Conservation (phyloP, 257 asterid species). For the Perilla frutescens region DNA sequence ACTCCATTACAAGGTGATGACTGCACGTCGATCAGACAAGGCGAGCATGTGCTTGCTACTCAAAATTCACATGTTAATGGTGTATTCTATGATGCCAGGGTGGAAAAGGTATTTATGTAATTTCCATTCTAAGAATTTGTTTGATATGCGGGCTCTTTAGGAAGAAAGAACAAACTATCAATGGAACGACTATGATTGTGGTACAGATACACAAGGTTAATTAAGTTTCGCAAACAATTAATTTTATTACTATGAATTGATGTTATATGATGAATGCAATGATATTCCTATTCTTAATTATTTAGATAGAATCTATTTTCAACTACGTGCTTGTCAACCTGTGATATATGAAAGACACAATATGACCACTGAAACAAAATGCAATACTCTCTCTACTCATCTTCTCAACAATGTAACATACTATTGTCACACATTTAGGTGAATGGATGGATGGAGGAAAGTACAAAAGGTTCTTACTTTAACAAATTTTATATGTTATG, state of each 20-base stretch:
- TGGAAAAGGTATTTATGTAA: slow-evolving; percentile 46
- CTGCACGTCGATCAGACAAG: slow-evolving; percentile 51
- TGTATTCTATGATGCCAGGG: slow-evolving; percentile 47
- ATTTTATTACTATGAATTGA: background rate
- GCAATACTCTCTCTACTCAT: background rate
- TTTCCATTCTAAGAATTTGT: slow-evolving; percentile 12
- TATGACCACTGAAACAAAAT: slow-evolving; percentile 4
- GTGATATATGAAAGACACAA: slow-evolving; percentile 1
- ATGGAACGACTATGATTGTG: background rate
- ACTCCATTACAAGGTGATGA: slow-evolving; percentile 58
- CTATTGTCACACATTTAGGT: slow-evolving; percentile 12
- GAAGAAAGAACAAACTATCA: slow-evolving; percentile 24
- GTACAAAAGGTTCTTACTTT: background rate
- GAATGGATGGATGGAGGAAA: slow-evolving; percentile 22
- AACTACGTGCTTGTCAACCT: slow-evolving; percentile 24
- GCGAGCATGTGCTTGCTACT: slow-evolving; percentile 52
- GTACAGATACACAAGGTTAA: slow-evolving; percentile 12
- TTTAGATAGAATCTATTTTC: background rate
- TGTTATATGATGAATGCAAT: slow-evolving; percentile 1
- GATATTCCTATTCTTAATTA: background rate
- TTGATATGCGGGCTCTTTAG: background rate
- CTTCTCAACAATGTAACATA: slow-evolving; percentile 6
- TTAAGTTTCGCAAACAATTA: slow-evolving; percentile 14
- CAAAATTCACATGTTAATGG: slow-evolving; percentile 30
- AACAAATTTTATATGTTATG: slow-evolving; percentile 7